Evolutionary conservation across 805 yeast species (phyloP), one percentile per base, ranked within the genome.

Genomic region (Myxozyma kluyveri): DNA sequence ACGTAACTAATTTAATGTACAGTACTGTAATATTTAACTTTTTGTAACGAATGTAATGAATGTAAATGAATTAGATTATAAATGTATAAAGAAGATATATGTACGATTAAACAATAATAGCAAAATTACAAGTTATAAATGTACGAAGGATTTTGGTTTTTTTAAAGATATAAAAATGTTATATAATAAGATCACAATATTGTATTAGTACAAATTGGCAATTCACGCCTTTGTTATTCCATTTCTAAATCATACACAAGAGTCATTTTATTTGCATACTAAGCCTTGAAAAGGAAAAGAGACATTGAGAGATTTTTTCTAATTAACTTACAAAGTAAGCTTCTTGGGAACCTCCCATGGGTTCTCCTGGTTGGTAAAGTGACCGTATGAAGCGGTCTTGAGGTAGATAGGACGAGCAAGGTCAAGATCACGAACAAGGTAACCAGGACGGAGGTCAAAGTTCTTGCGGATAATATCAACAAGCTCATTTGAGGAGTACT

Each of bases 381-480:
- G 99, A 72, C 99, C 99, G 75, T 93, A 91, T 52, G 96, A 86
- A 67, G 99, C 99, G 67, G 99, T 93, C 85, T 91, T 86, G 80
- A 88, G 83, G 82, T 93, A 93, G 76, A 93, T 93, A 75, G 99
- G 99, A 79, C 96, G 88, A 62, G 99, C 99, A 72, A 93, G 83
- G 73, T 93, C 93, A 70, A 93, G 83, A 74, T 90, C 96, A 75
- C 78, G 88, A 71, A 93, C 99, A 74, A 93, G 83, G 66, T 86
- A 93, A 88, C 99, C 99, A 61, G 99, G 99, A 83, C 99, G 91
- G 72, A 93, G 81, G 76, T 93, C 98, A 69, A 93, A 93, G 86
- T 93, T 93, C 76, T 86, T 83, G 73, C 82, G 79, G 76, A 93
- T 86, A 72, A 93, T 88, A 61, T 77, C 86, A 61, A 91, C 97